These are phyloP conservation scores for Fimicolochytrium jonesii DNA, from an alignment of 192 early-diverging fungal species.

Conservation along the genomic window DNA sequence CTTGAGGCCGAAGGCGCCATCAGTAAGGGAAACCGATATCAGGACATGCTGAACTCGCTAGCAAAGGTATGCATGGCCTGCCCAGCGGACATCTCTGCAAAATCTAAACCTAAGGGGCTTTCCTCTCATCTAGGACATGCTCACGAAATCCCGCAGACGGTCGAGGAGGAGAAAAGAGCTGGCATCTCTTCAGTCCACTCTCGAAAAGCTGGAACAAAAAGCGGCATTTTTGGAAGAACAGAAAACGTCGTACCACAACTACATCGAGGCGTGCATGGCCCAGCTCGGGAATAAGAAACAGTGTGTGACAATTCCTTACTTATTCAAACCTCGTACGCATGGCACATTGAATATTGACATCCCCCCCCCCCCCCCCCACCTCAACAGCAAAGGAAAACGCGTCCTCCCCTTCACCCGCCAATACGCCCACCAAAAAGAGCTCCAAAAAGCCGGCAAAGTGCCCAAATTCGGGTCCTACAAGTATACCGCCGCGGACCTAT, in stretches of 20 bases:
- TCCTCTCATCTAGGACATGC: constrained; percentile 61
- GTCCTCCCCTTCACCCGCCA: constrained; percentile 88
- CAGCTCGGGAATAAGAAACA: constrained; percentile 71
- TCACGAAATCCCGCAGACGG: constrained; percentile 84
- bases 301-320: no score
- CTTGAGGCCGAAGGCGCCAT: constrained; percentile 75
- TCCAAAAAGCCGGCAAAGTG: constrained; percentile 78
- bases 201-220: constrained; percentile 83
- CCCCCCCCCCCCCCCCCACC: no score
- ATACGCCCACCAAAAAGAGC: constrained; percentile 87
- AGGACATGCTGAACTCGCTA: constrained; percentile 89
- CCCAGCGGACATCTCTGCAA: no score
- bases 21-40: constrained; percentile 73
- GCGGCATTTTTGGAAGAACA: constrained; percentile 78
- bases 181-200: constrained; percentile 67
- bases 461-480: constrained; percentile 98
- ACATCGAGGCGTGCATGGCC: constrained; percentile 84
- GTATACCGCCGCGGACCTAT: constrained; percentile 89
- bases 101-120: no score
- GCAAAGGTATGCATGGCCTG: constrained; percentile 53
- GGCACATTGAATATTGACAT: no score
- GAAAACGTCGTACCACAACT: constrained; percentile 84
- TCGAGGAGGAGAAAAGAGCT: constrained; percentile 71
- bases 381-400: constrained; percentile 52
- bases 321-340: no score